Base-by-base conservation (phyloP, 1,284 basidiomycete genomes). In the Ustilago vetiveriae region DNA sequence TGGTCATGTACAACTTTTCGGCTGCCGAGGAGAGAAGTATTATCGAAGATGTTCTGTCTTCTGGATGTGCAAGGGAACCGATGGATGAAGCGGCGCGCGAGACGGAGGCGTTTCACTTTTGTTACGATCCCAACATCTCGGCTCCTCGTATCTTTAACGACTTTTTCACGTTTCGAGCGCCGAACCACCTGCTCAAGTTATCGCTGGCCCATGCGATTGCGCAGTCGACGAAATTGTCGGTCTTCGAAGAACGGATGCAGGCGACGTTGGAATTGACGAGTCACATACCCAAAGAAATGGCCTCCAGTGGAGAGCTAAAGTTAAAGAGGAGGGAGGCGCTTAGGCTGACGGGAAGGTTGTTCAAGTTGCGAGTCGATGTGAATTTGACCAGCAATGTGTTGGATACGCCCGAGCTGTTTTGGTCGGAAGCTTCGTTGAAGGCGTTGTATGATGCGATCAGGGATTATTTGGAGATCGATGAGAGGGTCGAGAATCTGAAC, bases 351-450 rank as follows among this genome's bases (percentile, higher is more conserved):
- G 92, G 94, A 0, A 85, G 88, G 21, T 83, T 97, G 44, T 98
- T 97, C 86, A 92, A 90, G 80, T 84, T 97, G 26, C 86, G 93
- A 3, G 88, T 92, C 54, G 93, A 96, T 74, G 90, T 97, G 22
- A 96, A 95, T 76, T 84, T 98, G 6, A 92, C 94, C 8, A 90
- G 90, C 26, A 95, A 95, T 76, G 92, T 98, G n/a, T 85, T 97
- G 24, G 69, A 97, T 79, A 91, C 93, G 4, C 94, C 94, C 0
- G 93, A 95, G 79, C 84, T 97, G 42, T 98, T 98, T 83, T 97
- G 94, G 94, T 90, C 88, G 50, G 94, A 96, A 81, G 93, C 93
- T 11, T 92, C 89, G 68, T 83, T 96, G 75, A 90, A 91, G 78
- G 90, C 89, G 42, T 83, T 97, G 29, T 97, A 97, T 82, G 92